phyloP scores from a whole-genome alignment of 2,329 filamentous ascomycete genomes.

The Harringtonia lauricola region DNA sequence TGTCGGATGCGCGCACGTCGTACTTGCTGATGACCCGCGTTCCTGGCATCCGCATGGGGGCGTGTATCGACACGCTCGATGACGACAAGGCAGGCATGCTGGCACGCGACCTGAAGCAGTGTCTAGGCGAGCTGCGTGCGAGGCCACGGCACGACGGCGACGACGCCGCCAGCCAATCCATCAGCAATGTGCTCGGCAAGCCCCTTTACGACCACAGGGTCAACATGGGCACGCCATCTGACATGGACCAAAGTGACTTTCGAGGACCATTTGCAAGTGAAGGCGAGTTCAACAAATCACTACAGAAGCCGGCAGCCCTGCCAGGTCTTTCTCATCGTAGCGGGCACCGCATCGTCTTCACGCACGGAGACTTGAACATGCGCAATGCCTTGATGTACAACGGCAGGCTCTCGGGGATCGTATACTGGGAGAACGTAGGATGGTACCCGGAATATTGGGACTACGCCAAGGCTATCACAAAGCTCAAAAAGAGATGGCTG shows the following conservation, averaged over 20 bases:
- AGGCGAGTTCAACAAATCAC: not conserved
- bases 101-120: not conserved
- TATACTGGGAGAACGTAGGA: too few species aligned
- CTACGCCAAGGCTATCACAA: too few species aligned
- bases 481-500: too few species aligned
- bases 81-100: not conserved
- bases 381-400: too few species aligned
- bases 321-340: too few species aligned
- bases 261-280: not conserved
- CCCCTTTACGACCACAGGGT: not conserved
- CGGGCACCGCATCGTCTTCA: too few species aligned
- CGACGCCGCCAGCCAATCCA: not conserved
- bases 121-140: not conserved
- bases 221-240: not conserved
- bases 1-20: not conserved
- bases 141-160: not conserved
- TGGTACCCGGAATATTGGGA: too few species aligned
- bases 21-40: not conserved
- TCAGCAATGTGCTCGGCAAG: not conserved
- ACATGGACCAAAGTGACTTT: not conserved
- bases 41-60: not conserved
- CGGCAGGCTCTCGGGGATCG: too few species aligned
- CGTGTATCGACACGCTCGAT: not conserved
- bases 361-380: too few species aligned
- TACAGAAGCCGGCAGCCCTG: not conserved